Conservation (phyloP, 2,329 filamentous ascomycete species). For the Colletotrichum salicis region DNA sequence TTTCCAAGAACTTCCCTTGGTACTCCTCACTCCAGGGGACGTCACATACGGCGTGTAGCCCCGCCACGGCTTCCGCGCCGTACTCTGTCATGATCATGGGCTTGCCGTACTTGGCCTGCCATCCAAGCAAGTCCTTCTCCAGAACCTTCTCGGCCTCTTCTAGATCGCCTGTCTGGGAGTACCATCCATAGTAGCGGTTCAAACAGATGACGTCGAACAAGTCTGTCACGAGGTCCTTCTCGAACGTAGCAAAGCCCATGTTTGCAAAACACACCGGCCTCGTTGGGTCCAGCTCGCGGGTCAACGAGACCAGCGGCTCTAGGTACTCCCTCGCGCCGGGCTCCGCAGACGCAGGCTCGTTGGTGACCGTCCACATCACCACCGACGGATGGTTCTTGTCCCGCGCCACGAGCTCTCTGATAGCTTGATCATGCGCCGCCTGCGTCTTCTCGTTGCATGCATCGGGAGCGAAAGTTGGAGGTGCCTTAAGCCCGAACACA, state of each 20-base stretch:
- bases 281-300: slow-evolving; percentile 40
- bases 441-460: slow-evolving; percentile 35
- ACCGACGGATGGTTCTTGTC: slow-evolving; percentile 44
- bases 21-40: slow-evolving; percentile 45
- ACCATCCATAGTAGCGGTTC: slow-evolving; percentile 45
- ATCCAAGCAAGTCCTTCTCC: slow-evolving; percentile 38
- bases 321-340: slow-evolving; percentile 40
- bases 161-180: slow-evolving; percentile 39
- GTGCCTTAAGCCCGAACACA: slow-evolving; percentile 15
- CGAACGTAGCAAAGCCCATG: slow-evolving; percentile 23
- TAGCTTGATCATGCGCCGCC: slow-evolving; percentile 37
- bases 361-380: slow-evolving; percentile 42
- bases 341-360: slow-evolving; percentile 40
- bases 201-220: slow-evolving; percentile 43
- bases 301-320: slow-evolving; percentile 38
- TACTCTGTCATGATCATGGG: slow-evolving; percentile 45
- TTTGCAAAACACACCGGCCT: slow-evolving; percentile 42
- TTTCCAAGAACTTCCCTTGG: slow-evolving; percentile 40
- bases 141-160: slow-evolving; percentile 39
- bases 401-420: slow-evolving; percentile 40
- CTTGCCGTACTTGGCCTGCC: slow-evolving; percentile 41
- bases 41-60: slow-evolving; percentile 40
- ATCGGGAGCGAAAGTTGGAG: slow-evolving; percentile 38
- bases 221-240: slow-evolving; percentile 39
- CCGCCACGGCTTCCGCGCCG: slow-evolving; percentile 43